Evolutionary conservation across 306 rosid species (phyloP).

Genomic region (Cucurbita maxima): DNA sequence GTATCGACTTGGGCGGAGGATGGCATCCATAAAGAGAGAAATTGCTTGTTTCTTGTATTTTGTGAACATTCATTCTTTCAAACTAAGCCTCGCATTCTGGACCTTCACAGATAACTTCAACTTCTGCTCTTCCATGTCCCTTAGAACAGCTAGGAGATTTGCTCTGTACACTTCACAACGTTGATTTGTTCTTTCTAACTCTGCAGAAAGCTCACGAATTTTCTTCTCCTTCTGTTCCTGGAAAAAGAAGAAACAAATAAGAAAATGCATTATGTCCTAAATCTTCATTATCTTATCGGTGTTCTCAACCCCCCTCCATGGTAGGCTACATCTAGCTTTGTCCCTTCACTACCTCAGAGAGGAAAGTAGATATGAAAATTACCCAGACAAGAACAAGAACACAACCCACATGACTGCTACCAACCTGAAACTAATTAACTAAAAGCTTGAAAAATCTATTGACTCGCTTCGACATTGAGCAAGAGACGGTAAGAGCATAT

Average conservation of each 20-base stretch:
- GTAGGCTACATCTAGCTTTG: background rate
- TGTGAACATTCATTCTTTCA: slow-evolving; percentile 46
- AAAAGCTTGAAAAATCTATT: too few relatives aligned
- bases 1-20: background rate
- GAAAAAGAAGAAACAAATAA: slow-evolving; percentile 9
- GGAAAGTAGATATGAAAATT: background rate
- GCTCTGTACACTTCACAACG: slow-evolving; percentile 79
- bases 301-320: background rate
- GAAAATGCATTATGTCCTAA: slow-evolving; percentile 3
- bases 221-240: slow-evolving; percentile 73
- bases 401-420: too few relatives aligned
- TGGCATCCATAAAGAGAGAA: background rate
- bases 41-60: background rate
- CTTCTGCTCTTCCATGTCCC: slow-evolving; percentile 95
- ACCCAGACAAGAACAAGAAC: too few relatives aligned
- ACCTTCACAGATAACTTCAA: slow-evolving; percentile 77
- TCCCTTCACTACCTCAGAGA: background rate
- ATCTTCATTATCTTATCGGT: background rate
- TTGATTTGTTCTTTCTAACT: slow-evolving; percentile 57
- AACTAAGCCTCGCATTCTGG: slow-evolving; percentile 82
- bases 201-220: slow-evolving; percentile 51
- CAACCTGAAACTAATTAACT: too few relatives aligned
- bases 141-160: slow-evolving; percentile 68
- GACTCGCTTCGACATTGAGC: too few relatives aligned
- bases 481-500: background rate